Conservation (phyloP, 2,329 filamentous ascomycete species). For the Epichloe hybrida region DNA sequence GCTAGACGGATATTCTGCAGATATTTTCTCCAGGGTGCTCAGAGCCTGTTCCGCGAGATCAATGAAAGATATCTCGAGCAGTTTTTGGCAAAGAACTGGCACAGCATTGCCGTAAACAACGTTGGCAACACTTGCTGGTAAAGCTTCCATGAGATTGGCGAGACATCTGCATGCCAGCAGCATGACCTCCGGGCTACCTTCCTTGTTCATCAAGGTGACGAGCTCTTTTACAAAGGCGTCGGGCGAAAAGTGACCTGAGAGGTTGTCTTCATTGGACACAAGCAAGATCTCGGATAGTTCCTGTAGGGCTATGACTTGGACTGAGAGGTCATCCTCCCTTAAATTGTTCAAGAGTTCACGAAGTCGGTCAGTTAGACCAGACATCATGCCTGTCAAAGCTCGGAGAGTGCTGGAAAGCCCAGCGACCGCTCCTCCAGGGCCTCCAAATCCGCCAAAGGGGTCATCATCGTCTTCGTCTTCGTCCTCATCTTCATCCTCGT, state of each 20-base stretch:
- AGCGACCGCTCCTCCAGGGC: slow-evolving; percentile 46
- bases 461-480: slow-evolving; percentile 56
- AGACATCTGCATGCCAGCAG: slow-evolving; percentile 88
- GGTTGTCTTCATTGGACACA: slow-evolving; percentile 91
- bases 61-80: slow-evolving; percentile 93
- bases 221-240: slow-evolving; percentile 94
- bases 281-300: slow-evolving; percentile 87
- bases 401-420: slow-evolving; percentile 69
- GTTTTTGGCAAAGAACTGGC: slow-evolving; percentile 83
- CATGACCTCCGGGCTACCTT: slow-evolving; percentile 96
- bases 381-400: slow-evolving; percentile 84
- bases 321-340: slow-evolving; percentile 71
- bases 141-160: slow-evolving; percentile 93
- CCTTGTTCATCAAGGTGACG: slow-evolving; percentile 81
- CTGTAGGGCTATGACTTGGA: slow-evolving; percentile 84
- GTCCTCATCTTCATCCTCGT: slow-evolving; percentile 40
- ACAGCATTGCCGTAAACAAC: slow-evolving; percentile 97
- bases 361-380: slow-evolving; percentile 65
- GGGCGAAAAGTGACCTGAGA: slow-evolving; percentile 87
- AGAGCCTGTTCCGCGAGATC: slow-evolving; percentile 93
- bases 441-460: slow-evolving; percentile 55
- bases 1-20: slow-evolving; percentile 82
- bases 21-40: slow-evolving; percentile 95
- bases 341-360: slow-evolving; percentile 65
- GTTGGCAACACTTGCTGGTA: slow-evolving; percentile 84